Evolutionary conservation across 2,329 filamentous ascomycete genomes (phyloP), one percentile per base, ranked within the genome.

Genomic region (Gaeumannomyces sp.): DNA sequence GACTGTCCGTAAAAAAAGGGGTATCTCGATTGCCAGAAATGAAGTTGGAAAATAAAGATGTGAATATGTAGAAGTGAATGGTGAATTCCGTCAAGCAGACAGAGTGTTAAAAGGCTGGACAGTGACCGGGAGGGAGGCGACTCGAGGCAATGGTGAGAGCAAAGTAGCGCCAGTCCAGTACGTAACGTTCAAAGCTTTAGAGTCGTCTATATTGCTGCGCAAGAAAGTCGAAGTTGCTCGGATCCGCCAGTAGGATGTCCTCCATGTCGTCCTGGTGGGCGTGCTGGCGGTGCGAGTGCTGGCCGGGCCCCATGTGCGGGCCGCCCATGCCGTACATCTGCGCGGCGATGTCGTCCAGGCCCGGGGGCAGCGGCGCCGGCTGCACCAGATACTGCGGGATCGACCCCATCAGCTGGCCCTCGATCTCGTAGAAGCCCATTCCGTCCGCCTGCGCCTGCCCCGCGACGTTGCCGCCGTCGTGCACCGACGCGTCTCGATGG

Each of bases 361-460:
- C 62, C 10, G 63, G 60, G 6, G 27, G 60, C 57, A 29, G 60
- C 29, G 61, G 65, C n/a, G 65, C 59, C 13, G 63, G 56, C 58
- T 68, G 67, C 66, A 67, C 64, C 13, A 69, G 62, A 31, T 68
- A 70, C 8, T 65, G 59, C 16, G 68, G 66, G 0, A 92, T 80
- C 1, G 89, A 85, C 0, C 86, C 88, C 65, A 91, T 85, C 16
- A 93, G 80, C 68, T 92, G 89, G 25, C 89, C 89, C 71, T 93
- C 90, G 62, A 91, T 84, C 64, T 89, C 88, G 68, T 89, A 87
- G 67, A 84, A 83, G 6, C 83, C 74, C 65, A 78, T 74, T 45
- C 72, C 68, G 31, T 77, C 74, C 38, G 74, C 73, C 35, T 74
- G 72, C 14, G 11, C 27, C n/a, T 28, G 45, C 28, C 29, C 29